These are phyloP conservation scores for Geotrichum bryndzae DNA, from an alignment of 1,139 yeast genomes.

Conservation along the genomic window DNA sequence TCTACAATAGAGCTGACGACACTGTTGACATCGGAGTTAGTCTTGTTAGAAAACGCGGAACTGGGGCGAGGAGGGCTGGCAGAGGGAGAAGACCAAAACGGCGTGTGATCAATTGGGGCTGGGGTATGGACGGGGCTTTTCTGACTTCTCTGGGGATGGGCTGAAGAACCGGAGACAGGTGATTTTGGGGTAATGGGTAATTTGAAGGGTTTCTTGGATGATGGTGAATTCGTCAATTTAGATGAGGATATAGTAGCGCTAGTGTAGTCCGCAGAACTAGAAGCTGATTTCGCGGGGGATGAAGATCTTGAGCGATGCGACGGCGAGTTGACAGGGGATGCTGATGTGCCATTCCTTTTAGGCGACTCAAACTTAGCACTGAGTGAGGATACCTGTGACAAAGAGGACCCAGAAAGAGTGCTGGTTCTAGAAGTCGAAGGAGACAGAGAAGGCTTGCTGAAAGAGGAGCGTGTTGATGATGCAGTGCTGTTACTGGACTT, in stretches of 20 bases:
- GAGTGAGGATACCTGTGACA: constrained; percentile 8
- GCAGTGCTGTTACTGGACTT: background rate
- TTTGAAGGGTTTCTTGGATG: background rate
- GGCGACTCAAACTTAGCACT: constrained; percentile 14
- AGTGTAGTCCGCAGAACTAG: background rate
- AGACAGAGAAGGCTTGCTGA: background rate
- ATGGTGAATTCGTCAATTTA: background rate
- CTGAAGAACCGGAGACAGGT: background rate
- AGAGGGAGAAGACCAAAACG: background rate
- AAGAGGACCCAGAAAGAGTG: background rate
- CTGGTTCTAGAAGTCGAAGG: background rate
- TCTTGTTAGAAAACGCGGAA: background rate
- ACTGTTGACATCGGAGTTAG: background rate
- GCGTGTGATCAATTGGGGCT: background rate
- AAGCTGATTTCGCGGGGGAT: background rate
- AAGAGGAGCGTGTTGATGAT: background rate
- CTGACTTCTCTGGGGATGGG: background rate
- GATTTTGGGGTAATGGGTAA: background rate
- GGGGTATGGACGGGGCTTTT: background rate
- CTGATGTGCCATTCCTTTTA: background rate
- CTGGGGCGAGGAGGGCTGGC: background rate
- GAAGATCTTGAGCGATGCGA: background rate
- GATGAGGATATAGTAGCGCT: background rate
- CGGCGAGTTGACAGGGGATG: background rate
- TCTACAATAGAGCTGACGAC: background rate